Percentiles rank a stretch among this genome's conserved stretches.
These are phyloP conservation scores for Globisporangium mamillatum DNA, from an alignment of 352 stramenopile genomes.

Conservation along the genomic window DNA sequence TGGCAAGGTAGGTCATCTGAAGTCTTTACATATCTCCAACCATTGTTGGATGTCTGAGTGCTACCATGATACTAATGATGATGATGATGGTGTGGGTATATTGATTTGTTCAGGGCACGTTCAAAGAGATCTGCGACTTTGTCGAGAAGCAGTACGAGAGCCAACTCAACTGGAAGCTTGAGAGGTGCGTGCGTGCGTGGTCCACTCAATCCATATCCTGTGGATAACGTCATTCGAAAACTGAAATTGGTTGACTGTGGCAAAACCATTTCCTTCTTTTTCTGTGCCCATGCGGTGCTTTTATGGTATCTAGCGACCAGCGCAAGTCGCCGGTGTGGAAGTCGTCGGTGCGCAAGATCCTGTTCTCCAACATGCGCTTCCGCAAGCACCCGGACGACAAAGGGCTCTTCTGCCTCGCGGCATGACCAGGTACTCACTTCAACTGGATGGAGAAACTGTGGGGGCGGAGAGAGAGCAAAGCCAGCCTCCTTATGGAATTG, in stretches of 20 bases:
- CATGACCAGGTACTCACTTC: conserved; percentile 21
- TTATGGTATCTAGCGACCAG: conserved; percentile 46
- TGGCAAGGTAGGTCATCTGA: conserved; percentile 47
- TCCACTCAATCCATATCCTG: not conserved
- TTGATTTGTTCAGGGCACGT: conserved; percentile 46
- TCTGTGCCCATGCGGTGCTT: not conserved
- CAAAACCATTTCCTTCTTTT: not conserved
- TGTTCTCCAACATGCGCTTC: conserved; percentile 87
- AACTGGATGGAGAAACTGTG: not conserved
- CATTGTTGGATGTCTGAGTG: not conserved
- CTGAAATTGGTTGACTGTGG: not conserved
- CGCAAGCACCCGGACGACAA: conserved; percentile 72
- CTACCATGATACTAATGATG: not conserved
- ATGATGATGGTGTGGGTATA: conserved; percentile 1
- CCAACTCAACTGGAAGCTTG: conserved; percentile 89
- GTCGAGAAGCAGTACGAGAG: conserved; percentile 84
- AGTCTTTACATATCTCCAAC: not conserved
- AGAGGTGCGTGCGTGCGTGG: conserved; percentile 50
- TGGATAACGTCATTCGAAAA: not conserved
- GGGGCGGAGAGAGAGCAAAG: not conserved
- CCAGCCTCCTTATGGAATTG: not conserved
- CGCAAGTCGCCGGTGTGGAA: conserved; percentile 88
- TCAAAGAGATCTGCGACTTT: conserved; percentile 90
- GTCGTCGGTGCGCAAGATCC: conserved; percentile 87
- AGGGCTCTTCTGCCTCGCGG: conserved; percentile 67